Evolutionary conservation across 2,329 filamentous ascomycete species (phyloP), one percentile per base, ranked within the genome.

Genomic region (Colletotrichum liriopes): DNA sequence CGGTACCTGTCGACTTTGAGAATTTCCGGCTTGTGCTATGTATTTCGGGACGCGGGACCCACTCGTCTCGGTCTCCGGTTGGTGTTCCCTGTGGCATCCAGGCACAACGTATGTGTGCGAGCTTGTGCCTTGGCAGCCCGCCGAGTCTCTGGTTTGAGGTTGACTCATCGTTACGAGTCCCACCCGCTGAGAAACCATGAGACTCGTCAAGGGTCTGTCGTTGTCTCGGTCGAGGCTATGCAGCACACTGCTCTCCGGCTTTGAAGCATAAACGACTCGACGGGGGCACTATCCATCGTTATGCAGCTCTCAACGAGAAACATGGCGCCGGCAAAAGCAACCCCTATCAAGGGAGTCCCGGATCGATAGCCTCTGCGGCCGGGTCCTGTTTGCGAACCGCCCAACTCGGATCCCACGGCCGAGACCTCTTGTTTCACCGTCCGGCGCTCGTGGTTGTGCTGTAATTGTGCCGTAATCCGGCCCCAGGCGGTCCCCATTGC

Each of bases 371-470:
- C 35, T 41, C n/a, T 41, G 23, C 8, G 45, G 29, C 45, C 7
- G 26, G 45, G 9, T 8, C 26, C 11, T 37, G 47, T 45, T 67
- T 45, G 65, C 45, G 5, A 37, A 16, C 16, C 35, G 37, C 49
- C n/a, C 41, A 62, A 12, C 26, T 62, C 14, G 37, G 18, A n/a
- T 56, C 29, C 62, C n/a, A 18, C 32, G 41, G 41, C 68, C 68
- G 68, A 63, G 51, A 71, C 49, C 26, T 43, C 18, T 23, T 67
- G 68, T 71, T 67, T 71, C 68, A 67, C 32, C 60, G 56, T 41
- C 52, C 59, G 52, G 5, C 43, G 18, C 56, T 45, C 18, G 26
- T 52, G 16, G n/a, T 29, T 47, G 58, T 54, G 47, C 37, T 35
- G 45, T 67, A 16, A 41, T 43, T 26, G 35, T 29, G 39, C 29